A percentile compares a stretch with the other conserved stretches of the same genome.
Evolutionary conservation across 345 rosid species (phyloP).

Genomic region (Hibiscus mutabilis): DNA sequence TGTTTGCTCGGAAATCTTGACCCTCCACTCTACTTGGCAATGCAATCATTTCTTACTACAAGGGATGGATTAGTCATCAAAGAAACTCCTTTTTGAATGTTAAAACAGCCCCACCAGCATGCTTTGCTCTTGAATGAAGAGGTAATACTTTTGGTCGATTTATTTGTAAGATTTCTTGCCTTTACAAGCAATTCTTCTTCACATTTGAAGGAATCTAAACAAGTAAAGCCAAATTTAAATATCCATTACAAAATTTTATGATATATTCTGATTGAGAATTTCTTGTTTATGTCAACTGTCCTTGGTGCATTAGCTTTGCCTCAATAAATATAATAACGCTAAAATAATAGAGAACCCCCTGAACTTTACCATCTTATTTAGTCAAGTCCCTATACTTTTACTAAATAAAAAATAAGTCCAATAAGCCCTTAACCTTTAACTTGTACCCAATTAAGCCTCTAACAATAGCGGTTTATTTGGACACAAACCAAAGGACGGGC

Average conservation of each 20-base stretch:
- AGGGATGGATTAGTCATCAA: not conserved
- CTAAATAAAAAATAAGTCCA: too few relatives aligned
- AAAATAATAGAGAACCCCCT: too few relatives aligned
- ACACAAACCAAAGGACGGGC: not conserved
- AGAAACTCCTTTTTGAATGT: not conserved
- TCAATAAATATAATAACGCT: too few relatives aligned
- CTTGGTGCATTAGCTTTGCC: not conserved
- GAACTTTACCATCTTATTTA: too few relatives aligned
- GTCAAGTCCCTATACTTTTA: too few relatives aligned
- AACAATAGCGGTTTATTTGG: not conserved
- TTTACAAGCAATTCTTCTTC: not conserved
- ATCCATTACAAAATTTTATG: not conserved
- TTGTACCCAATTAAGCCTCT: too few relatives aligned
- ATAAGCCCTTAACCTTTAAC: too few relatives aligned
- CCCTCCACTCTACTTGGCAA: not conserved
- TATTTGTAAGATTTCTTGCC: not conserved
- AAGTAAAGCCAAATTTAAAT: not conserved
- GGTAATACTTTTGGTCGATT: not conserved
- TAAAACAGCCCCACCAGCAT: not conserved
- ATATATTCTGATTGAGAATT: not conserved
- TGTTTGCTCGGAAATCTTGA: conserved; percentile 45
- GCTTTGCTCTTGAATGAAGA: not conserved
- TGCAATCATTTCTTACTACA: not conserved
- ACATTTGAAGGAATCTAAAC: not conserved
- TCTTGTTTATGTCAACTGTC: not conserved